Evolutionary conservation across 371 early-diverging fungal species (phyloP), one percentile per base, ranked within the genome.

Genomic region (Mortierella sp.): DNA sequence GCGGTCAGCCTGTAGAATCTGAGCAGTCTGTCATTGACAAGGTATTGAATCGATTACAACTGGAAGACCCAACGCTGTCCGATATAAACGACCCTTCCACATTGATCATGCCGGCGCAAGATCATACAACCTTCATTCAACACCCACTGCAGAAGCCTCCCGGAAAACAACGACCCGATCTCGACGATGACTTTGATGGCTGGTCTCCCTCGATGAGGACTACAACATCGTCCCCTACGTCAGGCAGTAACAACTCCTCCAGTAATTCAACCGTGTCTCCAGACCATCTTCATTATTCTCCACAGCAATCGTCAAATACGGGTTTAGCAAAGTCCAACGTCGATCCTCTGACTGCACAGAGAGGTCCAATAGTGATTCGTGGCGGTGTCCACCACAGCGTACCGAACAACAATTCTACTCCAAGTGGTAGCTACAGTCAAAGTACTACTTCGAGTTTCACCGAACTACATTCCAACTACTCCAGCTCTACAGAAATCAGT

Each of bases 71-170:
- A 16, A 67, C 68, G 0, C 59, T 73, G 2, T 67, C 68, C 0
- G 73, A 73, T 46, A 51, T 64, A 58, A 73, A 73, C 41, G 73
- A 67, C 19, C 73, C 73, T 1, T 73, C 73, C 4, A 64, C 68
- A 3, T 27, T 73, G 27, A 67, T 73, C 52, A 54, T 72, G 41
- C 67, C 72, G 24, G 62, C 63, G 1, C 72, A 61, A 5, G 72
- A 72, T 6, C 63, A 60, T 45, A 6, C 23, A 47, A 14, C 49
- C 38, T 24, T 31, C 5, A 28, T 21, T 19, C 60, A 57, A 23
- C 49, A 47, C 26, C 24, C 55, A 24, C 18, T 14, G 14, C 58
- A 49, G 18, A 52, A 12, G 6, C 30, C 45, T 3, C 41, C 30
- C 8, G 19, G 38, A 41, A 38, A 55, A 2, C 12, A 56, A 27